Conservation (phyloP, 2,329 filamentous ascomycete species). For the Scedosporium minutisporum region DNA sequence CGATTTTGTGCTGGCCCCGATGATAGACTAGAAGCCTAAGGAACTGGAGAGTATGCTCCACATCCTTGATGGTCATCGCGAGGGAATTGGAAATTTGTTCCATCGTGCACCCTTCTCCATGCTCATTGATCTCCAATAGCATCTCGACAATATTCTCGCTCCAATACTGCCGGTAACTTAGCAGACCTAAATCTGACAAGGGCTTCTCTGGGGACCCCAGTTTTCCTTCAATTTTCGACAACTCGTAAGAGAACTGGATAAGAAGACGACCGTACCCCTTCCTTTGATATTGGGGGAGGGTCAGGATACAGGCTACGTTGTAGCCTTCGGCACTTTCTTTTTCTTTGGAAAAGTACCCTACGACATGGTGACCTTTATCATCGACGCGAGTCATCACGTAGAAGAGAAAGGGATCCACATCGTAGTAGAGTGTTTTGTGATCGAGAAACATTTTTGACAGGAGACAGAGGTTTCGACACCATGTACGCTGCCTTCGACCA, state of each 20-base stretch:
- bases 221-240: slow-evolving; percentile 90
- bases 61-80: slow-evolving; percentile 95
- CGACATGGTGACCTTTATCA: slow-evolving; percentile 83
- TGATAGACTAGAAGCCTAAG: slow-evolving; percentile 93
- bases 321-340: slow-evolving; percentile 96
- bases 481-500: slow-evolving; percentile 84
- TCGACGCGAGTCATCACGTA: slow-evolving; percentile 93
- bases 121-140: slow-evolving; percentile 62
- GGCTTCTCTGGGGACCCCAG: slow-evolving; percentile 95
- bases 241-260: slow-evolving; percentile 95
- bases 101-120: slow-evolving; percentile 67
- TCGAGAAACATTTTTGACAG: slow-evolving; percentile 94
- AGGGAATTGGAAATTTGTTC: slow-evolving; percentile 70
- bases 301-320: slow-evolving; percentile 96
- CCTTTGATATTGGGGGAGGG: slow-evolving; percentile 88
- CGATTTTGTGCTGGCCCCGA: slow-evolving; percentile 93
- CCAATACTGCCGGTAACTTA: slow-evolving; percentile 97
- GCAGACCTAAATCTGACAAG: slow-evolving; percentile 80
- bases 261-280: slow-evolving; percentile 88
- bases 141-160: slow-evolving; percentile 87
- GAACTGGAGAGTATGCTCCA: slow-evolving; percentile 88
- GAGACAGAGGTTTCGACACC: slow-evolving; percentile 92
- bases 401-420: slow-evolving; percentile 97
- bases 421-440: slow-evolving; percentile 97
- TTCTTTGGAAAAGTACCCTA: slow-evolving; percentile 99